phyloP scores from a whole-genome alignment of 1,139 yeast genomes.

The Geotrichum restrictum region DNA sequence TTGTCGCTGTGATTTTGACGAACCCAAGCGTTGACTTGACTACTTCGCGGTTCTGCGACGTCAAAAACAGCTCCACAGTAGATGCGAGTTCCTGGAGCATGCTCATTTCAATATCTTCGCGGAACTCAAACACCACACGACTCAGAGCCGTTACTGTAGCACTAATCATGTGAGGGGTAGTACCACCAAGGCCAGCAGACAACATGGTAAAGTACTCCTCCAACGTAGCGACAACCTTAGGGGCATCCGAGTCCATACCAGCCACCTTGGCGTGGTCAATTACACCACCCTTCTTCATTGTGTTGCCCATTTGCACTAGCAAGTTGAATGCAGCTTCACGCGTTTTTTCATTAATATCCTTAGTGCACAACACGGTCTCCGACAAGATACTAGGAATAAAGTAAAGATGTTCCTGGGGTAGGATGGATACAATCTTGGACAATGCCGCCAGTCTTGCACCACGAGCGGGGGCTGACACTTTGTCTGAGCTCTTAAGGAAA shows the following conservation, averaged over 20 bases:
- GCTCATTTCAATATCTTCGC: constrained; percentile 53
- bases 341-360: constrained; percentile 88
- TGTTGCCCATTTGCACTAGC: constrained; percentile 75
- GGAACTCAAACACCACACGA: constrained; percentile 82
- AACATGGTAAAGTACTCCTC: constrained; percentile 88
- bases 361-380: constrained; percentile 87
- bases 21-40: constrained; percentile 93
- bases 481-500: constrained; percentile 54
- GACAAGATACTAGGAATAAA: constrained; percentile 80
- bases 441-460: constrained; percentile 75
- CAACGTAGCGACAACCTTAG: constrained; percentile 62
- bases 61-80: constrained; percentile 85
- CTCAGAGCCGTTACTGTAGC: constrained; percentile 91
- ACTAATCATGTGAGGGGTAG: constrained; percentile 90
- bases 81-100: constrained; percentile 69
- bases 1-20: constrained; percentile 82
- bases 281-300: constrained; percentile 68
- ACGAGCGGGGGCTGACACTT: constrained; percentile 70
- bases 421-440: constrained; percentile 52
- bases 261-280: constrained; percentile 65
- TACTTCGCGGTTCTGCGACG: constrained; percentile 87
- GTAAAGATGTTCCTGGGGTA: constrained; percentile 61
- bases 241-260: constrained; percentile 55
- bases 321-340: constrained; percentile 76
- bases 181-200: constrained; percentile 93